Evolutionary conservation across 345 rosid genomes (phyloP), one percentile per base, ranked within the genome.

Genomic region (Carallia brachiata): DNA sequence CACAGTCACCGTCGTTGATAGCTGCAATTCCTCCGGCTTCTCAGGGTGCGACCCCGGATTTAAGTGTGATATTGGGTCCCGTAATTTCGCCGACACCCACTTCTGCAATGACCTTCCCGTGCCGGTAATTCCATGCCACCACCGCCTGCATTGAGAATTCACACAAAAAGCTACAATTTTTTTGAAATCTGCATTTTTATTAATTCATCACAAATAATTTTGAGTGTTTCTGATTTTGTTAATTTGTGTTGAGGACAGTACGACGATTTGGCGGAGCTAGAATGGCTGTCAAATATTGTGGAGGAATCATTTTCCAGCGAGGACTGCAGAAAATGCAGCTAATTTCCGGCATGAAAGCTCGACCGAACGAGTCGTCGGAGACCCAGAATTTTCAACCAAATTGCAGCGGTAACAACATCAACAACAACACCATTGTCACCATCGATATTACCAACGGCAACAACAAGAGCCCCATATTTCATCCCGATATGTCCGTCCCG

Each of bases 241-340:
- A 17, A 7, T 1, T 9, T 19, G 15, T 55, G 15, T 23, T 30
- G 7, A 56, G 16, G 2, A 57, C 79, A 93, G 98, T 88, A 80
- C 27, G 99, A 96, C 61, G 99, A 96, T 66, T 78, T 90, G 75
- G 99, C 96, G 61, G 97, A 96, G 88, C 84, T 96, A 12, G 99
- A 92, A 81, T 96, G 99, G 99, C 76, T 96, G 23, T 96, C 99
- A 4, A 90, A 89, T 77, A 80, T 96, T 76, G 96, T 85, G 68
- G 99, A 96, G 72, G 98, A 96, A 76, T 92, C 99, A 15, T 92
- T 92, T 78, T 90, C 99, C 40, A 84, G 91, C 74, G 97, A 96
- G 62, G 99, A 92, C 76, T 86, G 77, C 88, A 89, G 58, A 88
- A 88, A 87, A 87, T 87, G 7, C 90, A 96, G 69, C 84, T 92